Percentiles rank a stretch among this genome's conserved stretches.
phyloP scores from a whole-genome alignment of 805 yeast species.

The Yamadazyma kitorensis region DNA sequence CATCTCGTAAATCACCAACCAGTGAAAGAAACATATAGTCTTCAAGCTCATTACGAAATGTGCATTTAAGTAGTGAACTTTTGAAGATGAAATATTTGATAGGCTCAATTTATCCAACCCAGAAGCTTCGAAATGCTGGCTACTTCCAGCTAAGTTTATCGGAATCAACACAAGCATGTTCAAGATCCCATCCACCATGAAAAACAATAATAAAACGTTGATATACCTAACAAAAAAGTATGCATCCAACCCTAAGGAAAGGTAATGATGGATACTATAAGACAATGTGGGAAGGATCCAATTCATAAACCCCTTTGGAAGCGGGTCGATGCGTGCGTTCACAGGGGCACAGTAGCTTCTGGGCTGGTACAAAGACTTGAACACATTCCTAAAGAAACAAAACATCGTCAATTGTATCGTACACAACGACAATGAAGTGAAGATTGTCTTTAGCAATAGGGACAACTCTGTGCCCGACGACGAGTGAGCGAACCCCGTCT shows the following conservation, averaged over 20 bases:
- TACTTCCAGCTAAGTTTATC: conserved; percentile 49
- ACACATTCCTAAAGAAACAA: conserved; percentile 32
- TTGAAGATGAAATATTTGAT: conserved; percentile 59
- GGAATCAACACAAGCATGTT: conserved; percentile 64
- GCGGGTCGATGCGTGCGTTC: conserved; percentile 33
- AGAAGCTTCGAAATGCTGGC: conserved; percentile 21
- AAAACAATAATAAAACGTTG: conserved; percentile 47
- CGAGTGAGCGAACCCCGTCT: conserved; percentile 57
- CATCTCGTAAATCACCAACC: conserved; percentile 56
- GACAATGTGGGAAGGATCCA: conserved; percentile 53
- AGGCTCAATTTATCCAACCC: conserved; percentile 72
- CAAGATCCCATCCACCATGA: conserved; percentile 49
- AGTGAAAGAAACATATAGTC: conserved; percentile 56
- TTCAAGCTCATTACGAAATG: conserved; percentile 62
- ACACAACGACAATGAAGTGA: conserved; percentile 53
- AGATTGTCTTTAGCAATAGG: conserved; percentile 54
- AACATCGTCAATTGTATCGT: conserved; percentile 47
- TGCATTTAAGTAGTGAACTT: conserved; percentile 49
- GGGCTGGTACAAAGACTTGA: conserved; percentile 52
- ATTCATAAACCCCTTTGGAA: conserved; percentile 44
- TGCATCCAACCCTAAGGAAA: conserved; percentile 65
- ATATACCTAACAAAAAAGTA: conserved; percentile 69
- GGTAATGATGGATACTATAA: conserved; percentile 41
- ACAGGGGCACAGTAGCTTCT: conserved; percentile 44
- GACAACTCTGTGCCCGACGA: conserved; percentile 58